phyloP scores from a whole-genome alignment of 768 basidiomycete species.

The Pleurotus djamor region DNA sequence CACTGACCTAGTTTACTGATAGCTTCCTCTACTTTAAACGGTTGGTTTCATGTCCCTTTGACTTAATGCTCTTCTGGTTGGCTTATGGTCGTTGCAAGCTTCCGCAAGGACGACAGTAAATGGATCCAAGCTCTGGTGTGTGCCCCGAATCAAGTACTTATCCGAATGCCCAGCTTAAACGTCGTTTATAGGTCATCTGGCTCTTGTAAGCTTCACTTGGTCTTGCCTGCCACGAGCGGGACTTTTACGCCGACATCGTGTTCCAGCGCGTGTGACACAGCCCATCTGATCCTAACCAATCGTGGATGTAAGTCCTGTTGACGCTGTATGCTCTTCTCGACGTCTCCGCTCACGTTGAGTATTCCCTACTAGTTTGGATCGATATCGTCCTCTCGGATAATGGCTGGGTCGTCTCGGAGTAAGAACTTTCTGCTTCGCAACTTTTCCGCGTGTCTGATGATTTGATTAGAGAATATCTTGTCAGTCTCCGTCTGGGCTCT shows the following conservation, averaged over 20 bases:
- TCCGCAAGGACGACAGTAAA: conserved; percentile 5
- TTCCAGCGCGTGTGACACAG: conserved; percentile 3
- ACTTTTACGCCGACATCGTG: not conserved
- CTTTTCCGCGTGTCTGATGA: not conserved
- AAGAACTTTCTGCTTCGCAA: not conserved
- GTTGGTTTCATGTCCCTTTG: not conserved
- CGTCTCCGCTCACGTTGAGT: not conserved
- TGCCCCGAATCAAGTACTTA: not conserved
- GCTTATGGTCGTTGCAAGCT: not conserved
- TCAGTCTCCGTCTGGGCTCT: not conserved
- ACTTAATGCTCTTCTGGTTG: not conserved
- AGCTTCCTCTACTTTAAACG: conserved; percentile 4
- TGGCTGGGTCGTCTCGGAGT: conserved; percentile 2
- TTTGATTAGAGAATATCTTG: conserved; percentile 5
- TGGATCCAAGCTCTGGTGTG: conserved; percentile 2
- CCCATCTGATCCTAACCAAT: conserved; percentile 5
- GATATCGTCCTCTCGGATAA: conserved; percentile 3
- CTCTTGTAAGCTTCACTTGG: not conserved
- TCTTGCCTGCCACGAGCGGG: not conserved
- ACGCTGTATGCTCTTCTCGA: not conserved
- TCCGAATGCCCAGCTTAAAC: not conserved
- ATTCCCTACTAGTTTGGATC: not conserved
- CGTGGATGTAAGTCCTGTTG: conserved; percentile 1
- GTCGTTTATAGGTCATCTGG: not conserved
- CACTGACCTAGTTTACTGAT: not conserved